Base-by-base conservation (phyloP, 441 rosid species). In the Cnidoscolus chayamansa region DNA sequence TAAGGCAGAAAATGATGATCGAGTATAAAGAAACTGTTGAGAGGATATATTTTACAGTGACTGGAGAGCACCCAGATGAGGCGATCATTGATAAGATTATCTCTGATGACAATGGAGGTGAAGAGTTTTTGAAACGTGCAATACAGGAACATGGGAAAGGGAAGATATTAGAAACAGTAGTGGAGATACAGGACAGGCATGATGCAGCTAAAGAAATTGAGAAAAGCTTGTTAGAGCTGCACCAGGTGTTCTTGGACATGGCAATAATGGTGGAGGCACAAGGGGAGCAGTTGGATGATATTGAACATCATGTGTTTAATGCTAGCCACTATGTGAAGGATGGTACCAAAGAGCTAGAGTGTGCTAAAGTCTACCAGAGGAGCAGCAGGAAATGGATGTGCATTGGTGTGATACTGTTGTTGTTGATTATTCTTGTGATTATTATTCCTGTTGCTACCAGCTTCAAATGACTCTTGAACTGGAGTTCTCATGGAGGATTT, bases 71-170 rank as follows among this genome's bases (percentile, higher is more conserved):
- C 80, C 94, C 97, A 0, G 85, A 87, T 68, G 97, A 94, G 74
- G 96, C 88, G 63, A 74, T 86, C 74, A 94, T 94, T 10, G 98
- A 92, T 67, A 92, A 88, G 84, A 88, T 92, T 56, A 89, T 92
- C 11, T 80, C 84, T 12, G 87, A 90, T 65, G 85, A 88, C 4
- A 80, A 76, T 32, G 97, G 92, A 0, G 96, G 97, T 0, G 97
- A 94, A 77, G 96, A 83, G 83, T 87, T 87, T 68, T 68, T 90
- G 58, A 84, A 83, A 0, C 63, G 82, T 0, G 98, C 98, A 0
- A 88, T 90, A 7, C 93, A 92, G 70, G 97, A 94, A 72, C 98
- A 94, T 11, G 98, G 98, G n/a, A 86, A 83, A 78, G 97, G 98
- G 45, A 90, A 88, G 60, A 97, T 89, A 59, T 59, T 89, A 80